Evolutionary conservation across 148 eudicot genomes (phyloP).

Genomic region (Nyssa sinensis): DNA sequence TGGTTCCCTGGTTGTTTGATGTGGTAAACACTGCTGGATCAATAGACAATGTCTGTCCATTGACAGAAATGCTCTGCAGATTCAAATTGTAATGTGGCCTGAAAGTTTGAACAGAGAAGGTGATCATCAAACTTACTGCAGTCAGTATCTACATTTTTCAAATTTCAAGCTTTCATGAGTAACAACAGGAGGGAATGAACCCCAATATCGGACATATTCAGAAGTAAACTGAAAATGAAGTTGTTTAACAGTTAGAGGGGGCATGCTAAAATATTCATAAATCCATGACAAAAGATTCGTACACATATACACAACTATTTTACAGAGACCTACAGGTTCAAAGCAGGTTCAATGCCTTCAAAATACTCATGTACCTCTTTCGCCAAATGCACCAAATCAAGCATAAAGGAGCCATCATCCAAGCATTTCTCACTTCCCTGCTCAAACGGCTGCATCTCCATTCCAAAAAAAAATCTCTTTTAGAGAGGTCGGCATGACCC

Average conservation of each 20-base stretch:
- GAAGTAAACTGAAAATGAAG: neutral
- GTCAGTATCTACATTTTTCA: too few relatives aligned
- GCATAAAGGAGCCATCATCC: too few relatives aligned
- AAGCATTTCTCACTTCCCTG: too few relatives aligned
- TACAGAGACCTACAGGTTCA: neutral
- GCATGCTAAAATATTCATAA: neutral
- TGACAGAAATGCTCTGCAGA: slow-evolving; percentile 79
- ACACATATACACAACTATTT: neutral
- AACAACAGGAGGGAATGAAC: neutral
- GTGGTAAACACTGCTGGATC: slow-evolving; percentile 71
- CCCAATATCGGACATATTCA: neutral
- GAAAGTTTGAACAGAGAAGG: slow-evolving; percentile 20
- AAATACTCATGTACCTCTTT: too few relatives aligned
- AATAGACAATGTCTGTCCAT: slow-evolving; percentile 63
- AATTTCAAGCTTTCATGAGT: too few relatives aligned
- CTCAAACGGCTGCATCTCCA: neutral
- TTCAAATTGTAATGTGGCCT: slow-evolving; percentile 95
- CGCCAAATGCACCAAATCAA: too few relatives aligned
- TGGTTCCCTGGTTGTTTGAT: slow-evolving; percentile 68
- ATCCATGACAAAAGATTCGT: too few relatives aligned
- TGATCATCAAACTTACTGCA: neutral
- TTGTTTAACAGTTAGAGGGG: neutral
- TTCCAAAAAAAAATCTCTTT: too few relatives aligned
- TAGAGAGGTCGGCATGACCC: too few relatives aligned
- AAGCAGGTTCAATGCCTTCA: too few relatives aligned